Evolutionary conservation across 768 basidiomycete species (phyloP).

Genomic region (Boletus subcaerulescens): DNA sequence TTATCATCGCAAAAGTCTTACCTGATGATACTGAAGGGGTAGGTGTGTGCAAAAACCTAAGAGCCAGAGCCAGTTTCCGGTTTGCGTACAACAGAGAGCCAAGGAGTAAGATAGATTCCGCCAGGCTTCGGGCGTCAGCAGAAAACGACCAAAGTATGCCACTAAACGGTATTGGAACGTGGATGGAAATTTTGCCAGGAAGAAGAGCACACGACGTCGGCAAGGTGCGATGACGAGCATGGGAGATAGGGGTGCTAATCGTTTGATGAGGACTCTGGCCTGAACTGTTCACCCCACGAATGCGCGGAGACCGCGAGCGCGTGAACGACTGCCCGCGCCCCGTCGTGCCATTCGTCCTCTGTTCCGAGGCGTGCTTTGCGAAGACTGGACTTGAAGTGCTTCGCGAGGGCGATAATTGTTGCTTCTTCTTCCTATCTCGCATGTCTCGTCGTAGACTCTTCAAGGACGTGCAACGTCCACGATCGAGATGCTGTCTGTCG

Average conservation of each 20-base stretch:
- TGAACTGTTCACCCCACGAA: slow-evolving; percentile 34
- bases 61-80: slow-evolving; percentile 31
- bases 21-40: slow-evolving; percentile 53
- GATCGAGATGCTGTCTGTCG: slow-evolving; percentile 40
- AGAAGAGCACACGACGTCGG: slow-evolving; percentile 36
- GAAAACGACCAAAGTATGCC: slow-evolving; percentile 42
- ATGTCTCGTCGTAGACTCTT: slow-evolving; percentile 29
- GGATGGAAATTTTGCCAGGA: slow-evolving; percentile 47
- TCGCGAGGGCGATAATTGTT: slow-evolving; percentile 22
- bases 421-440: slow-evolving; percentile 30
- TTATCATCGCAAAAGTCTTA: slow-evolving; percentile 25
- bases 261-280: slow-evolving; percentile 37
- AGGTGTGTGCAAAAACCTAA: slow-evolving; percentile 14
- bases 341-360: slow-evolving; percentile 32
- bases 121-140: slow-evolving; percentile 60
- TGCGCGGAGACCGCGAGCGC: slow-evolving; percentile 69
- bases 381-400: slow-evolving; percentile 23
- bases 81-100: slow-evolving; percentile 58
- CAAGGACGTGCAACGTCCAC: slow-evolving; percentile 42
- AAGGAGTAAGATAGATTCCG: slow-evolving; percentile 65
- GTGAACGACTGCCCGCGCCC: slow-evolving; percentile 52
- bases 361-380: slow-evolving; percentile 30
- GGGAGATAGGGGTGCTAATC: slow-evolving; percentile 40
- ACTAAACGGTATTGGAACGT: slow-evolving; percentile 43
- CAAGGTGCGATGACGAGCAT: slow-evolving; percentile 39